Percentiles rank a stretch among this genome's conserved stretches.
phyloP scores from a whole-genome alignment of 306 rosid genomes.

The cucumber (Cucumis sativus) region DNA sequence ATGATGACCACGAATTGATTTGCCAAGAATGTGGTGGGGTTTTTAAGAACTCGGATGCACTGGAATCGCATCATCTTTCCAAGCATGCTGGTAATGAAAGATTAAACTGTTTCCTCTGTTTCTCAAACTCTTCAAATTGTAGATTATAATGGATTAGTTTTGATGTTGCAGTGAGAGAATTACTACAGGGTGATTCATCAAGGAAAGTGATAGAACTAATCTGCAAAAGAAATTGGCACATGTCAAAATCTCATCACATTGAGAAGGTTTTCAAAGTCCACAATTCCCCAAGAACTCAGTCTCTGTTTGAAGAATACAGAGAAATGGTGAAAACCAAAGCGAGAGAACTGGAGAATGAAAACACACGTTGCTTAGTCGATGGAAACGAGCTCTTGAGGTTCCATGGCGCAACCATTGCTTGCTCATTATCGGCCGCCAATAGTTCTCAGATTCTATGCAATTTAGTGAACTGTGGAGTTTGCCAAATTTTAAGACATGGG shows the following conservation, averaged over 20 bases:
- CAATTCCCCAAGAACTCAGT: conserved; percentile 22
- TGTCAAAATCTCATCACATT: conserved; percentile 16
- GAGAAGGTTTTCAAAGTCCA: conserved; percentile 39
- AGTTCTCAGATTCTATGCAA: conserved; percentile 26
- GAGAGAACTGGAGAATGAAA: conserved; percentile 18
- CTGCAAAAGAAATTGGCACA: conserved; percentile 23
- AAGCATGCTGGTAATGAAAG: conserved; percentile 32
- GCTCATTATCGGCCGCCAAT: conserved; percentile 36
- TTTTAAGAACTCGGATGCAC: conserved; percentile 5
- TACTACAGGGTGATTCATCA: conserved; percentile 30
- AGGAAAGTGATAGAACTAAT: conserved; percentile 41
- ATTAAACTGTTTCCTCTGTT: not conserved
- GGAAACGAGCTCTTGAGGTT: conserved; percentile 65
- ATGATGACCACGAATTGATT: conserved; percentile 6
- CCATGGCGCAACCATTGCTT: conserved; percentile 44
- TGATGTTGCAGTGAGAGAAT: conserved; percentile 26
- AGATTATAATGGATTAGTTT: not conserved
- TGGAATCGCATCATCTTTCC: conserved; percentile 3
- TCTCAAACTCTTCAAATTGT: not conserved
- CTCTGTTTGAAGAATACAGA: conserved; percentile 46
- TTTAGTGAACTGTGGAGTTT: conserved; percentile 29
- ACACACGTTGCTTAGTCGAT: conserved; percentile 49
- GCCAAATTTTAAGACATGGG: conserved; percentile 42
- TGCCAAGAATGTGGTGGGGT: conserved; percentile 32
- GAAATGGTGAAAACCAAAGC: conserved; percentile 36